Conservation (phyloP, 164 flowering plant genomes). For the Taxillus chinensis region DNA sequence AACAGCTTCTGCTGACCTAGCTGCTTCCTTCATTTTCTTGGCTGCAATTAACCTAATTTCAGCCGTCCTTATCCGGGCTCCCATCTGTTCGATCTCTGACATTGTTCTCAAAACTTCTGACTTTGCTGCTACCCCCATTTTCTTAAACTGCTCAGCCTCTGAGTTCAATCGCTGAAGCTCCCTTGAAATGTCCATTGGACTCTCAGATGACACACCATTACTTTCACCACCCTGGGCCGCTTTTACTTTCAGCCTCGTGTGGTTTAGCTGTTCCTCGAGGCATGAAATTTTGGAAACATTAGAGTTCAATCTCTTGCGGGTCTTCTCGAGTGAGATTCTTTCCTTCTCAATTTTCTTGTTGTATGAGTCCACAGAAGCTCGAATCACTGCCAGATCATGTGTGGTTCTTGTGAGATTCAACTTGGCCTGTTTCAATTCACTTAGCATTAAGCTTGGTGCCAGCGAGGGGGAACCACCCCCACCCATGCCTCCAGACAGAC, state of each 20-base stretch:
- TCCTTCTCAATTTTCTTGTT: constrained; percentile 69
- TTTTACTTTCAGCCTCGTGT: constrained; percentile 39
- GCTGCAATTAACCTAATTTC: constrained; percentile 79
- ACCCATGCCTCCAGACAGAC: constrained; percentile 14
- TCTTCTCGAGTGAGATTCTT: constrained; percentile 53
- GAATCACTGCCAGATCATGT: constrained; percentile 56
- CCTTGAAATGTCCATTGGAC: constrained; percentile 35
- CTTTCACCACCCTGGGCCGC: constrained; percentile 29
- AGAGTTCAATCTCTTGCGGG: constrained; percentile 52
- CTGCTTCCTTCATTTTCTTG: constrained; percentile 79
- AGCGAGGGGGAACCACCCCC: constrained; percentile 25
- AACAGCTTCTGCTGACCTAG: constrained; percentile 70
- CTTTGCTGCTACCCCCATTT: constrained; percentile 58
- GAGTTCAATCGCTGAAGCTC: constrained; percentile 50
- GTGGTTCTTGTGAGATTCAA: constrained; percentile 67
- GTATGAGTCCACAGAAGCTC: constrained; percentile 59
- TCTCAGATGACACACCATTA: constrained; percentile 14
- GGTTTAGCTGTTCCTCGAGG: constrained; percentile 59
- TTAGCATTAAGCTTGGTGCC: constrained; percentile 54
- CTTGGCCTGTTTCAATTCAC: constrained; percentile 83
- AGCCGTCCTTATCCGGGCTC: constrained; percentile 48
- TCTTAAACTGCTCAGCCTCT: constrained; percentile 65
- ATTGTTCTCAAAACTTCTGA: constrained; percentile 46
- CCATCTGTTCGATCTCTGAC: constrained; percentile 65
- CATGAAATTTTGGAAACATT: constrained; percentile 55